Evolutionary conservation across 1,284 basidiomycete genomes (phyloP), one percentile per base, ranked within the genome.

Genomic region (Pisolithus thermaeus): DNA sequence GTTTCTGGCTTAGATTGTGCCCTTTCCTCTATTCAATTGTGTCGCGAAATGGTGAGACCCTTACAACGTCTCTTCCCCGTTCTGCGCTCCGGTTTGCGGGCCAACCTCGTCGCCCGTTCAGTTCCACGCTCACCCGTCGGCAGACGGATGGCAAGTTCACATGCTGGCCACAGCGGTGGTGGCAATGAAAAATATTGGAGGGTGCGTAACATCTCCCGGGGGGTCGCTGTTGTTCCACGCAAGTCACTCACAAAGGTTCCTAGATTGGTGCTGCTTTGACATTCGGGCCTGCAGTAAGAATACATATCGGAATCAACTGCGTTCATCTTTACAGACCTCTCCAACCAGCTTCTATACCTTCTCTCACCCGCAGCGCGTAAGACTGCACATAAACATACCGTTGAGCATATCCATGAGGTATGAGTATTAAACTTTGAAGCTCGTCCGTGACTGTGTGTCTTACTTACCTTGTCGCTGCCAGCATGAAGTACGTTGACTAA

Each of bases 211-310:
- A 12, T 22, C 25, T 11, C 2, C 22, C 7, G 35, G 22, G 46
- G 22, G 46, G 32, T 23, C 3, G 6, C n/a, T 43, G 4, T 40
- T 3, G 18, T 16, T 37, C 40, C 27, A 50, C 46, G 8, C 46
- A 41, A 27, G 43, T 38, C 18, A 48, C 9, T 47, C 32, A 35
- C 4, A 14, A 14, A 49, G 6, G 28, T 27, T 9, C 7, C 5
- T 22, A 66, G 68, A 56, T 66, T 44, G 68, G 68, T 38, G 69
- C 65, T n/a, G 65, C 62, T 6, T 44, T 66, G 36, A 52, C 68
- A 46, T 66, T 66, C 28, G 68, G 67, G 46, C 61, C 65, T 49
- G 49, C 56, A 49, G 68, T 70, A 39, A 48, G 64, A 55, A 18
- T 38, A 46, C 50, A 32, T 4, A 25, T 18, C 38, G 2, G 8